Conservation (phyloP, 768 basidiomycete species). For the Sporobolomyces pararoseus region DNA sequence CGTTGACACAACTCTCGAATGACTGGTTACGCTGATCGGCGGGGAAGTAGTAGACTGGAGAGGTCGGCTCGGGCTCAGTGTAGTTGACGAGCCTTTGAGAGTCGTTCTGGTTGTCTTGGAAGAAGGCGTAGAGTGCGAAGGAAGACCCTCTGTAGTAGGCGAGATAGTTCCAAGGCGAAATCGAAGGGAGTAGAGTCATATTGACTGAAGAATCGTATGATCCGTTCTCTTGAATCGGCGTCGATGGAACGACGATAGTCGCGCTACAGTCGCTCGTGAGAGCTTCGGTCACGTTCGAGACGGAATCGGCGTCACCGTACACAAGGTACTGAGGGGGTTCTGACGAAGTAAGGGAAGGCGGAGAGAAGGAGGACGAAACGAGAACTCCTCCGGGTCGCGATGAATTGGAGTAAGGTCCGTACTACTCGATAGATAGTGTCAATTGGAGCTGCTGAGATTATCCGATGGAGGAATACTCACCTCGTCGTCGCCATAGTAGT, state of each 20-base stretch:
- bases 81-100: slow-evolving; percentile 18
- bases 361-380: slow-evolving; percentile 10
- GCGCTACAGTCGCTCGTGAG: slow-evolving; percentile 2
- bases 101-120: neutral
- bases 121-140: slow-evolving; percentile 35
- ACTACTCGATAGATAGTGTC: neutral
- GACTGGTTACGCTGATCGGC: neutral
- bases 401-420: slow-evolving; percentile 22
- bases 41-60: slow-evolving; percentile 12
- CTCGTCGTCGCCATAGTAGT: slow-evolving; percentile 35
- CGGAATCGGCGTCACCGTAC: slow-evolving; percentile 19
- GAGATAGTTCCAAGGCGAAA: slow-evolving; percentile 4
- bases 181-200: neutral
- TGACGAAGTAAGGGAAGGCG: neutral
- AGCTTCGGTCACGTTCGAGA: neutral
- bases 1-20: slow-evolving; percentile 23
- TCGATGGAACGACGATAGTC: neutral
- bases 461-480: neutral
- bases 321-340: slow-evolving; percentile 27
- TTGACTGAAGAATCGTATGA: slow-evolving; percentile 6
- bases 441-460: neutral
- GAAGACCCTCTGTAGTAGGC: slow-evolving; percentile 27
- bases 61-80: slow-evolving; percentile 1
- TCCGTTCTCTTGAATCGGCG: slow-evolving; percentile 6
- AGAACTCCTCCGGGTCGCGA: slow-evolving; percentile 25